Evolutionary conservation across 768 basidiomycete species (phyloP), one percentile per base, ranked within the genome.

Genomic region (Suillus spraguei): DNA sequence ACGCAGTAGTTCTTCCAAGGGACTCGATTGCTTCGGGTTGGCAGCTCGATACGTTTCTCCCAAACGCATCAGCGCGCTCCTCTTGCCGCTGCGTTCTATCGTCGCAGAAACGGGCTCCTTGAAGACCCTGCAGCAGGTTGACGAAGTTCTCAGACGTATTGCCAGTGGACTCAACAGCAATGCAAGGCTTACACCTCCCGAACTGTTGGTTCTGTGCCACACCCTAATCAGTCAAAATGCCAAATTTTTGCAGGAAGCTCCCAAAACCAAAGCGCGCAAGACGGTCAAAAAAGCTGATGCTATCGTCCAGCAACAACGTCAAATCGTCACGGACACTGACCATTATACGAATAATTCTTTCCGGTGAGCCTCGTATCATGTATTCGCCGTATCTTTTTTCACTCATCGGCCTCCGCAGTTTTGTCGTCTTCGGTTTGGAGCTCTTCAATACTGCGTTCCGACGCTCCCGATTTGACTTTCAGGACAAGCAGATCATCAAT

Each of bases 191-290:
- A 76, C 80, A 35, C 87, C 92, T 0, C 75, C 79, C 8, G 93
- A 92, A 66, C 73, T 96, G 20, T 80, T 98, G 61, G 85, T 87
- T 33, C 80, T 97, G 24, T 97, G 94, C 73, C 89, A 97, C 70
- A 92, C 94, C 2, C 81, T 99, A 42, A 86, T 99, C 75, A 94
- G 85, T 65, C 94, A 95, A 69, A 97, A 98, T 71, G 89, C 95
- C 58, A 82, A 84, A 52, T 98, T 98, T 76, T 81, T 97, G 41
- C 87, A 90, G 70, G 85, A 90, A 62, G 78, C 81, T 55, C 65
- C 78, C 56, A 75, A 71, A 66, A 35, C 72, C 68, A 65, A 81
- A 74, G 69, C 59, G 46, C 74, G 65, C 46, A 68, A 68, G 17
- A 78, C 71, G 60, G 68, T 67, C 50, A 77, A 73, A 64, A 87